These are phyloP conservation scores for Aspergillus affinis DNA, from an alignment of 495 filamentous ascomycete genomes.

Conservation along the genomic window DNA sequence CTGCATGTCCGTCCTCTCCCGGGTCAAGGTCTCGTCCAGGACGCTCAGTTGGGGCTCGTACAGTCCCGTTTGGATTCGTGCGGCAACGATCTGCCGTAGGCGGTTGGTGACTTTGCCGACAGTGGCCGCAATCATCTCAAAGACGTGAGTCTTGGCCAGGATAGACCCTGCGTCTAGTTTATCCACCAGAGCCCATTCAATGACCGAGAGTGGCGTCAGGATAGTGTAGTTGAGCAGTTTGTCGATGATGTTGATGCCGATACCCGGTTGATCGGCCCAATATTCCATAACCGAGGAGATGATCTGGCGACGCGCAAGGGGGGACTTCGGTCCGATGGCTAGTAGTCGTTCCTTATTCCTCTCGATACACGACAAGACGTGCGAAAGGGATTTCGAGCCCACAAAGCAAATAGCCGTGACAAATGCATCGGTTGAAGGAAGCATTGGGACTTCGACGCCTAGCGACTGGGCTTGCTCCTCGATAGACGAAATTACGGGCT, in stretches of 20 bases:
- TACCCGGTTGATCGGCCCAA: constrained; percentile 89
- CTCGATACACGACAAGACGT: constrained; percentile 93
- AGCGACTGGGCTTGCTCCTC: constrained; percentile 68
- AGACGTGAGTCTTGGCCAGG: constrained; percentile 71
- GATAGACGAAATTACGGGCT: constrained; percentile 72
- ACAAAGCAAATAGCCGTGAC: constrained; percentile 90
- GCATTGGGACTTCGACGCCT: constrained; percentile 67
- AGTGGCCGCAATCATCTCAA: constrained; percentile 85
- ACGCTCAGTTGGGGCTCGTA: constrained; percentile 60
- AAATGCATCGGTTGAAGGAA: constrained; percentile 86
- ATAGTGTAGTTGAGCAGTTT: constrained; percentile 98
- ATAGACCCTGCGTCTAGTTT: constrained; percentile 62
- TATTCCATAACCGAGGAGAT: constrained; percentile 87
- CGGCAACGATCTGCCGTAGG: constrained; percentile 75
- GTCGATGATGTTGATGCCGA: constrained; percentile 91
- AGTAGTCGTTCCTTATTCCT: constrained; percentile 90
- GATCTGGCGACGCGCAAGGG: constrained; percentile 78
- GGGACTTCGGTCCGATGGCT: constrained; percentile 69
- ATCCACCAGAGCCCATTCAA: constrained; percentile 81
- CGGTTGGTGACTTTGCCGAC: constrained; percentile 90
- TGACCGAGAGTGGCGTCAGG: constrained; percentile 74
- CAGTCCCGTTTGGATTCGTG: constrained; percentile 53
- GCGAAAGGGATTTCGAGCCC: constrained; percentile 91
- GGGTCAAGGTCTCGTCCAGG: constrained; percentile 62
- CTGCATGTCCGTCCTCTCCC: constrained; percentile 70